Evolutionary conservation across 2,329 filamentous ascomycete genomes (phyloP).

Genomic region (Diaporthe citri): DNA sequence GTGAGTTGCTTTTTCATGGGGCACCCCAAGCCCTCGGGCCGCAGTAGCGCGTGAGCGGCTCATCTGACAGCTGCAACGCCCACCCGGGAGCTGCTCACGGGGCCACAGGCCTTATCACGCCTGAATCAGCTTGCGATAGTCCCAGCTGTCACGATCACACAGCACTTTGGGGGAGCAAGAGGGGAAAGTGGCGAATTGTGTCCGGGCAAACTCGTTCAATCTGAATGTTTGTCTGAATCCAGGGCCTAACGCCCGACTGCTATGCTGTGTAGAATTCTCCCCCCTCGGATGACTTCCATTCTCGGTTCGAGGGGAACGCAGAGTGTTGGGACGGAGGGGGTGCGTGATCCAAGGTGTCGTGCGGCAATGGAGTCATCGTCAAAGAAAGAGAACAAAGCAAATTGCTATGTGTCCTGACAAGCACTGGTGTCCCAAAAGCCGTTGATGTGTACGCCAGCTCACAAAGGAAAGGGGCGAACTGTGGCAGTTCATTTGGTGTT

Average conservation of each 20-base stretch:
- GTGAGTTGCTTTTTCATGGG: background rate
- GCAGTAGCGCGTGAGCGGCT: constrained; percentile 17
- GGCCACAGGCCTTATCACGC: constrained; percentile 1
- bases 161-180: constrained; percentile 4
- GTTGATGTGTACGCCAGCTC: background rate
- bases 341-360: background rate
- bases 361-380: constrained; percentile 2
- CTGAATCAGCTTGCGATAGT: background rate
- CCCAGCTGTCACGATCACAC: background rate
- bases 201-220: constrained; percentile 33
- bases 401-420: background rate
- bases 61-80: constrained; percentile 12
- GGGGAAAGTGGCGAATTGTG: background rate
- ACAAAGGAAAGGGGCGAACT: background rate
- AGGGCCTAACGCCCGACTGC: constrained; percentile 21
- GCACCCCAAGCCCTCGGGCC: constrained; percentile 8
- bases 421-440: background rate
- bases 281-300: constrained; percentile 6
- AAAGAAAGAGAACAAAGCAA: constrained; percentile 19
- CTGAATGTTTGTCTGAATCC: constrained; percentile 28
- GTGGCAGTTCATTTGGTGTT: background rate
- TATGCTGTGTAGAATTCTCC: constrained; percentile 8
- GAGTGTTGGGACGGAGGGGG: background rate
- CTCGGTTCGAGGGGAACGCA: constrained; percentile 1
- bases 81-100: background rate